phyloP scores from a whole-genome alignment of 352 stramenopile species.

The Pythium aquatile region DNA sequence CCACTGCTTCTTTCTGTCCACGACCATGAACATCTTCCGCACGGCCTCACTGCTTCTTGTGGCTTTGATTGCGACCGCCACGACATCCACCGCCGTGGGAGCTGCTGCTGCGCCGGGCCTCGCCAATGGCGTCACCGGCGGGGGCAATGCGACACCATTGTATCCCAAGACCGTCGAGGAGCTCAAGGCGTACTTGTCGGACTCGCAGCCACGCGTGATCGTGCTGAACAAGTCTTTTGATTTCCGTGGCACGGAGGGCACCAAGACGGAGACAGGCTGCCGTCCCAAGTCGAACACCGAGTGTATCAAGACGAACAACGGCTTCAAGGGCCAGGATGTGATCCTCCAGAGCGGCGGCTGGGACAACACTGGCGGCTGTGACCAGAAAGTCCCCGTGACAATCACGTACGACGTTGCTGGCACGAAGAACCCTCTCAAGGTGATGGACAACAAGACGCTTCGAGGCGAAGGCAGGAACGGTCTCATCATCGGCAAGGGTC shows the following conservation, averaged over 20 bases:
- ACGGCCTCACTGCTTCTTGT: no score
- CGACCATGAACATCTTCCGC: no score
- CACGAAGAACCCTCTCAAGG: conserved; percentile 26
- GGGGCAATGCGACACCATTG: conserved; percentile 30
- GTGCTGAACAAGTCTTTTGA: conserved; percentile 50
- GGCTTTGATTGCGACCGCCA: no score
- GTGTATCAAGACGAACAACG: conserved; percentile 55
- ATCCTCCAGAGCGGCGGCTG: conserved; percentile 55
- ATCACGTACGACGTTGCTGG: conserved; percentile 45
- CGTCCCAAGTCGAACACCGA: conserved; percentile 38
- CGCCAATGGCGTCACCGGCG: conserved; percentile 38
- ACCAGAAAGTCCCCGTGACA: conserved; percentile 18
- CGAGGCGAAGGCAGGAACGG: conserved; percentile 34
- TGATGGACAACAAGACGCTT: conserved; percentile 41
- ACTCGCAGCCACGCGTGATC: conserved; percentile 44
- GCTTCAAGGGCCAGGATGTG: conserved; percentile 48
- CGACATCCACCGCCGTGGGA: no score
- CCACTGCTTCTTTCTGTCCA: no score
- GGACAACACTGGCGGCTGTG: conserved; percentile 47
- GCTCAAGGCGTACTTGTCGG: conserved; percentile 44
- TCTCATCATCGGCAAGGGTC: conserved; percentile 42
- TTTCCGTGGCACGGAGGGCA: conserved; percentile 52
- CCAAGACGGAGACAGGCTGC: conserved; percentile 43
- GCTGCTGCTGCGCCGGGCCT: conserved; percentile 15
- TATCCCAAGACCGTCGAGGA: conserved; percentile 40